Evolutionary conservation across 176 grass and related monocot genomes (phyloP).

Genomic region (Lolium multiflorum): DNA sequence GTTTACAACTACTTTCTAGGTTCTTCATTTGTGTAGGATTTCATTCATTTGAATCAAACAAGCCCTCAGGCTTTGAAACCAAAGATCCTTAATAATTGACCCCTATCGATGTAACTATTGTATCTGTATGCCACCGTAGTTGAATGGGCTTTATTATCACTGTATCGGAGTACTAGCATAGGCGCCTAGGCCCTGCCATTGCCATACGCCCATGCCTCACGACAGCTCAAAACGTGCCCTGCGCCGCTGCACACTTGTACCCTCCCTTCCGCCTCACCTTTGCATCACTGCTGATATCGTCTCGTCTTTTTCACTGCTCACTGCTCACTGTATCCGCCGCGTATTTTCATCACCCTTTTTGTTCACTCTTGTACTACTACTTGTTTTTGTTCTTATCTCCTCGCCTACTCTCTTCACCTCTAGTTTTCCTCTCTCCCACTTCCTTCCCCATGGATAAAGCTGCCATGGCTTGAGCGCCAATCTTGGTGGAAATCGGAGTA

Average conservation of each 20-base stretch:
- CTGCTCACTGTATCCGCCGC: neutral
- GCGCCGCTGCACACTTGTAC: conserved; percentile 44
- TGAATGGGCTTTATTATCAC: too few species aligned
- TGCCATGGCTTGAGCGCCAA: neutral
- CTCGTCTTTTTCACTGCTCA: neutral
- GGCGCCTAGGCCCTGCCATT: neutral
- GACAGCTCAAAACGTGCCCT: conserved; percentile 48
- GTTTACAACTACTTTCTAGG: too few species aligned
- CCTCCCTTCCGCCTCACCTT: neutral
- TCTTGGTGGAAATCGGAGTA: neutral
- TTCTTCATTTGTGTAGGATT: too few species aligned
- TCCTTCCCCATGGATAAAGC: conserved; percentile 16
- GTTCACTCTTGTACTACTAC: neutral
- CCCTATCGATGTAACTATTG: too few species aligned
- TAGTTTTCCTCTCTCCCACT: conserved; percentile 33
- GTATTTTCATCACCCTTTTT: neutral
- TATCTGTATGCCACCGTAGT: too few species aligned
- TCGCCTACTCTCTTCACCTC: conserved; percentile 26
- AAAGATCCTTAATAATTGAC: too few species aligned
- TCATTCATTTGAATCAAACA: too few species aligned
- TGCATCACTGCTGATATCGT: neutral
- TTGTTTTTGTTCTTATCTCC: conserved; percentile 32
- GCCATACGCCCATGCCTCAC: neutral
- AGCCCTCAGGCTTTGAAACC: too few species aligned
- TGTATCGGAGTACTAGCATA: neutral